Evolutionary conservation across 768 basidiomycete genomes (phyloP).

Genomic region (Royoungia palumana): DNA sequence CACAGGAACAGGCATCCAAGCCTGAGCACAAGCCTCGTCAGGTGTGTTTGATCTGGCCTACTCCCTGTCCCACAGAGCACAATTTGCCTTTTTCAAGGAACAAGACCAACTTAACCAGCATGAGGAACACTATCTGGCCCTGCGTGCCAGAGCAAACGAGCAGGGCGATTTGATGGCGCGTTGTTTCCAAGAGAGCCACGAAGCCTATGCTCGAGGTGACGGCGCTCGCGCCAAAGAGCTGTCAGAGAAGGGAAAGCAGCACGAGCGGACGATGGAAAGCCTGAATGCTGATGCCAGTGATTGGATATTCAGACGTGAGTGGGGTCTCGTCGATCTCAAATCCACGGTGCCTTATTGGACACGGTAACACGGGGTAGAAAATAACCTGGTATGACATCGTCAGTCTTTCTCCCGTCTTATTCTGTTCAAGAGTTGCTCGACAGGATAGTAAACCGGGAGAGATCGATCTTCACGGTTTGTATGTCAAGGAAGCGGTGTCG

Average conservation of each 20-base stretch:
- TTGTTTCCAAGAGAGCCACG: constrained; percentile 67
- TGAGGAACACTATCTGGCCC: constrained; percentile 62
- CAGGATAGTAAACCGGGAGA: constrained; percentile 70
- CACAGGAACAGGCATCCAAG: constrained; percentile 13
- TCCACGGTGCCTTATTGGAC: background rate
- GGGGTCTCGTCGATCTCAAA: background rate
- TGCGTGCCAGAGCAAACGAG: constrained; percentile 72
- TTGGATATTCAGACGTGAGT: constrained; percentile 77
- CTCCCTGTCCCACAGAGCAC: background rate
- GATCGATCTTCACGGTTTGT: constrained; percentile 88
- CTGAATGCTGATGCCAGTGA: constrained; percentile 79
- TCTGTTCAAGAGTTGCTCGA: background rate
- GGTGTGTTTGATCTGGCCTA: constrained; percentile 6
- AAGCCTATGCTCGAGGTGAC: constrained; percentile 70
- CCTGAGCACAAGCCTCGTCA: constrained; percentile 17
- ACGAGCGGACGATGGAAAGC: constrained; percentile 72
- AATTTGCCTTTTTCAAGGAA: constrained; percentile 36
- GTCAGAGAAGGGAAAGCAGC: constrained; percentile 74
- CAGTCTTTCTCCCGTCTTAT: background rate
- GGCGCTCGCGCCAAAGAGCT: constrained; percentile 80
- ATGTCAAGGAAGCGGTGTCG: constrained; percentile 87
- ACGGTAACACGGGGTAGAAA: constrained; percentile 44
- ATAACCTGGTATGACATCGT: constrained; percentile 55
- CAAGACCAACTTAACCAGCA: constrained; percentile 62
- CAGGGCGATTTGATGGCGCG: constrained; percentile 79